Evolutionary conservation across 176 grass and related monocot species (phyloP).

Genomic region (Ensete ventricosum): DNA sequence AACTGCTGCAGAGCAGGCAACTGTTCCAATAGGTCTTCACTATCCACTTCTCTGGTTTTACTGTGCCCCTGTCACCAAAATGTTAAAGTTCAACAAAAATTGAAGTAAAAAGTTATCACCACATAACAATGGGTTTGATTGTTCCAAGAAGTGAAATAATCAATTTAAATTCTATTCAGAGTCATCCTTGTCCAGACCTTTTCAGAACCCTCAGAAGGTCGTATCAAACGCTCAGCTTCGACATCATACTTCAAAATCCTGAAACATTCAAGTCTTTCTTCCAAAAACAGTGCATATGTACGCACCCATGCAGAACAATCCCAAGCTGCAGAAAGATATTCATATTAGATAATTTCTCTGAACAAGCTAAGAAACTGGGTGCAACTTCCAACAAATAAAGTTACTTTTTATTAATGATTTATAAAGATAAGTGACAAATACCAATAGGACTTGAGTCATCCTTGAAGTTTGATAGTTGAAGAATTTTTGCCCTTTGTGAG

Average conservation of each 20-base stretch:
- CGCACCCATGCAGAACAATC: constrained; percentile 87
- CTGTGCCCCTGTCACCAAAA: constrained; percentile 50
- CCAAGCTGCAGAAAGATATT: constrained; percentile 43
- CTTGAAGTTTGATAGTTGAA: constrained; percentile 93
- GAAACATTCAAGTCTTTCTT: constrained; percentile 88
- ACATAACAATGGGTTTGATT: not conserved
- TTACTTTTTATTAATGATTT: not conserved
- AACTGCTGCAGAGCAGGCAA: constrained; percentile 82
- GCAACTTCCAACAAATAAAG: not conserved
- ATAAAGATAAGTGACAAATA: constrained; percentile 22
- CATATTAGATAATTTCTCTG: not conserved
- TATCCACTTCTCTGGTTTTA: constrained; percentile 68
- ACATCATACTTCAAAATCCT: constrained; percentile 75
- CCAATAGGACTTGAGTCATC: constrained; percentile 82
- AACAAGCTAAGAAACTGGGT: not conserved
- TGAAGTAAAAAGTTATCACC: not conserved
- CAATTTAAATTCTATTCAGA: not conserved
- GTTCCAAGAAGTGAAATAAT: not conserved
- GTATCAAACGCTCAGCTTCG: constrained; percentile 65
- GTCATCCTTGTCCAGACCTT: constrained; percentile 31
- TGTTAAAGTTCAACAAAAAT: not conserved
- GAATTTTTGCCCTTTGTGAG: constrained; percentile 59
- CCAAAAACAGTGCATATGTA: constrained; percentile 64
- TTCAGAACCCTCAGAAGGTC: constrained; percentile 58
- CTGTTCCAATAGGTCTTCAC: constrained; percentile 72